Percentiles rank a stretch among this genome's conserved stretches.
phyloP scores from a whole-genome alignment of 2,329 filamentous ascomycete species.

The Myriosclerotinia curreyana region DNA sequence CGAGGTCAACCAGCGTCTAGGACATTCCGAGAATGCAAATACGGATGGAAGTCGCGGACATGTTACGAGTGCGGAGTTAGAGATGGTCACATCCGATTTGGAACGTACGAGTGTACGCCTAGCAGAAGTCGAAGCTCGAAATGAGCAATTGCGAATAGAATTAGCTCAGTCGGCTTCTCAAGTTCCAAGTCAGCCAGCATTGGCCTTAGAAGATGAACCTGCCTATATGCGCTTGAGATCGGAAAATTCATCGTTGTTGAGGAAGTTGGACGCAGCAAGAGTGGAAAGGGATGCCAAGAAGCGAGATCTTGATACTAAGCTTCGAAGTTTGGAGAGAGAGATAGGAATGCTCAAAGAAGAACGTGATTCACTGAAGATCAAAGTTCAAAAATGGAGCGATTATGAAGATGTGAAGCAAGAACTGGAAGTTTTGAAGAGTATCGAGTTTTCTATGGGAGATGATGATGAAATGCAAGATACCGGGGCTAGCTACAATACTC shows the following conservation, averaged over 20 bases:
- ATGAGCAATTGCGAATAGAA: slow-evolving; percentile 88
- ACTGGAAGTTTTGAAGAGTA: slow-evolving; percentile 93
- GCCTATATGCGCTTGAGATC: slow-evolving; percentile 82
- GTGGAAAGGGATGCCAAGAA: slow-evolving; percentile 82
- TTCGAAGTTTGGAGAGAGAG: slow-evolving; percentile 78
- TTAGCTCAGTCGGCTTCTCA: slow-evolving; percentile 84
- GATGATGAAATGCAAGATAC: slow-evolving; percentile 62
- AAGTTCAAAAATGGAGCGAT: slow-evolving; percentile 85
- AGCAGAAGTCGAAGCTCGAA: slow-evolving; percentile 87
- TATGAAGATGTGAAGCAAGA: slow-evolving; percentile 97
- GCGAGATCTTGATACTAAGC: slow-evolving; percentile 69
- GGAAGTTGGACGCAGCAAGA: slow-evolving; percentile 79
- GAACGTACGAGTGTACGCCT: slow-evolving; percentile 84
- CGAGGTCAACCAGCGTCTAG: slow-evolving; percentile 89
- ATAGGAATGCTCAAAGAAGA: slow-evolving; percentile 72
- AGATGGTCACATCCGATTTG: slow-evolving; percentile 87
- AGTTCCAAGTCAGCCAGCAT: slow-evolving; percentile 56
- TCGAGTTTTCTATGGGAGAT: slow-evolving; percentile 90
- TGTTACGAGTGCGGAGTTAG: slow-evolving; percentile 83
- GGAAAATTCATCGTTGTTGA: slow-evolving; percentile 87
- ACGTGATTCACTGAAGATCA: slow-evolving; percentile 72
- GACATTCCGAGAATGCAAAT: slow-evolving; percentile 64
- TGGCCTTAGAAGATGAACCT: slow-evolving; percentile 81
- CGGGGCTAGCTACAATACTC: slow-evolving; percentile 35
- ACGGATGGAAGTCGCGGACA: slow-evolving; percentile 55